phyloP scores from a whole-genome alignment of 73 alveolate genomes.

The Symbiodinium natans region DNA sequence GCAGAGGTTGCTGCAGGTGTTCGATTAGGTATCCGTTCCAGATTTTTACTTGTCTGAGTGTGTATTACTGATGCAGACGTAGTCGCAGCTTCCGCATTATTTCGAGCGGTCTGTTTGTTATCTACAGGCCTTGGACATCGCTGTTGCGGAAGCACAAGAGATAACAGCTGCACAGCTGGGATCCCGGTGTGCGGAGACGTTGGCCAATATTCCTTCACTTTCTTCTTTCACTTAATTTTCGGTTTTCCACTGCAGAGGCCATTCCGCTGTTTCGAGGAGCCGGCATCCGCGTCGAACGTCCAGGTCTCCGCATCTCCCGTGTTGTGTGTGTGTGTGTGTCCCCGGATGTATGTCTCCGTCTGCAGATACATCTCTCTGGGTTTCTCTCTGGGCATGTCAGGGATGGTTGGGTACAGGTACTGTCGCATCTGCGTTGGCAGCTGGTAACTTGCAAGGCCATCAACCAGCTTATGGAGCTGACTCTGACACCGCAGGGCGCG shows the following conservation, averaged over 20 bases:
- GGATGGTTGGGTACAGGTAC: not conserved
- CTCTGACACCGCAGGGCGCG: not conserved
- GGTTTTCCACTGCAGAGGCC: not conserved
- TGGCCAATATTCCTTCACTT: not conserved
- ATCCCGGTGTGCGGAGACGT: not conserved
- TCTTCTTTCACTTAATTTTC: not conserved
- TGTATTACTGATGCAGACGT: too few relatives aligned
- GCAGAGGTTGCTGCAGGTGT: too few relatives aligned
- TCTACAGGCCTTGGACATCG: constrained; percentile 48
- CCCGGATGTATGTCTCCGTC: not conserved
- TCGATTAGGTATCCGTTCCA: too few relatives aligned
- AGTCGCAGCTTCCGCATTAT: too few relatives aligned
- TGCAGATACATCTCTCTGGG: not conserved
- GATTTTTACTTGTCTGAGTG: too few relatives aligned
- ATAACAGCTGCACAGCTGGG: constrained; percentile 18
- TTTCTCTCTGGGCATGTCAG: not conserved
- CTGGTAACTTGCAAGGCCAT: not conserved
- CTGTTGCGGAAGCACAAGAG: constrained; percentile 60
- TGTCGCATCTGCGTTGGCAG: too few relatives aligned
- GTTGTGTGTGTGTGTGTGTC: not conserved
- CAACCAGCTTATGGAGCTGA: constrained; percentile 55
- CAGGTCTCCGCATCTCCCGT: not conserved
- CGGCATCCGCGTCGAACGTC: not conserved
- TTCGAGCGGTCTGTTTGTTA: too few relatives aligned
- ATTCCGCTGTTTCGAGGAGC: constrained; percentile 12